These are phyloP conservation scores for Hyaloperonospora brassicae DNA, from an alignment of 352 stramenopile species.

Conservation along the genomic window DNA sequence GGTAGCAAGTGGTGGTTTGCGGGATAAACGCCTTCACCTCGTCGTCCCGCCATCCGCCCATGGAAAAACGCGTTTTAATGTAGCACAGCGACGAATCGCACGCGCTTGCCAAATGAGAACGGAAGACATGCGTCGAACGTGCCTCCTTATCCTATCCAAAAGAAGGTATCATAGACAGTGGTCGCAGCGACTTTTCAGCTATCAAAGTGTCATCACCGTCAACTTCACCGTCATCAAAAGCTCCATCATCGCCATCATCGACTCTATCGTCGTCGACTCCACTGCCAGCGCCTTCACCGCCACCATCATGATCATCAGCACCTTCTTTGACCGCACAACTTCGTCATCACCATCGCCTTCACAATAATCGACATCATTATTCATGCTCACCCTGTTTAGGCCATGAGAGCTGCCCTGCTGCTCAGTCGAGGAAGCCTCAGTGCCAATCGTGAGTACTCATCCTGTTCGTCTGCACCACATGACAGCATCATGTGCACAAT, in stretches of 20 bases:
- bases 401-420: constrained; percentile 16
- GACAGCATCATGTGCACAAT: constrained; percentile 69
- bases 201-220: constrained; percentile 9
- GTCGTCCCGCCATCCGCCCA: constrained; percentile 68
- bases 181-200: constrained; percentile 9
- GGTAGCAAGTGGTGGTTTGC: constrained; percentile 42
- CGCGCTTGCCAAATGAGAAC: constrained; percentile 36
- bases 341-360: no score
- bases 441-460: constrained; percentile 51
- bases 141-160: constrained; percentile 27
- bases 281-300: no score
- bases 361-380: no score
- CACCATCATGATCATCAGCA: no score
- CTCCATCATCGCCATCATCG: no score
- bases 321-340: no score
- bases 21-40: constrained; percentile 57
- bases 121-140: constrained; percentile 41
- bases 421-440: constrained; percentile 40
- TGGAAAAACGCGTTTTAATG: constrained; percentile 63
- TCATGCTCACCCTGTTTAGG: no score
- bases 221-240: constrained; percentile 13
- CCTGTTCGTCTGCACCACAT: constrained; percentile 45
- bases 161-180: constrained; percentile 12
- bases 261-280: no score
- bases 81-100: constrained; percentile 72